Evolutionary conservation across 176 grass and related monocot genomes (phyloP).

Genomic region (Bolboschoenus planiculmis): DNA sequence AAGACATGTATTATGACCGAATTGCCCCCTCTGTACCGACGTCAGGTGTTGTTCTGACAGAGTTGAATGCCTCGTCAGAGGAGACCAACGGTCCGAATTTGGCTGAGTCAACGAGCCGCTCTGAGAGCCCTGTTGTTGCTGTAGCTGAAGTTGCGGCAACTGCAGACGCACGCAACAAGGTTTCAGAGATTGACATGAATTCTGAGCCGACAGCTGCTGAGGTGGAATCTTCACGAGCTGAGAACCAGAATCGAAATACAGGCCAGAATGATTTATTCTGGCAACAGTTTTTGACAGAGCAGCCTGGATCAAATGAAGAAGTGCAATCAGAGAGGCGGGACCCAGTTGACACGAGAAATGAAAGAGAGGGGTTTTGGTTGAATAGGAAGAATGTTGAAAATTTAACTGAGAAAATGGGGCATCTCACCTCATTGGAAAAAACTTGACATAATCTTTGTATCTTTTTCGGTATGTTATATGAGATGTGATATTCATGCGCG

Average conservation of each 20-base stretch:
- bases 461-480: background rate
- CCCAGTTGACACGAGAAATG: conserved; percentile 29
- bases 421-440: conserved; percentile 61
- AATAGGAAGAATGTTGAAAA: conserved; percentile 52
- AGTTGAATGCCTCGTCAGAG: conserved; percentile 51
- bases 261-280: conserved; percentile 84
- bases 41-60: conserved; percentile 47
- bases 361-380: conserved; percentile 38
- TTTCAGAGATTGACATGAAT: conserved; percentile 88
- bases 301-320: conserved; percentile 40
- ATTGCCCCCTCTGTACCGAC: conserved; percentile 29
- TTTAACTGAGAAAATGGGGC: conserved; percentile 50
- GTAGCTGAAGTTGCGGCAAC: conserved; percentile 28
- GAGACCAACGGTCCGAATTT: conserved; percentile 51
- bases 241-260: conserved; percentile 13
- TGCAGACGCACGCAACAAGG: conserved; percentile 37
- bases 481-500: background rate
- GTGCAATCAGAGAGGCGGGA: conserved; percentile 66
- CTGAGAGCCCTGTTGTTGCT: conserved; percentile 42
- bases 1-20: conserved; percentile 52
- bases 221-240: conserved; percentile 8
- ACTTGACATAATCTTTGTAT: conserved; percentile 35
- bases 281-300: conserved; percentile 92
- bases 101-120: conserved; percentile 52
- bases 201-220: conserved; percentile 60